phyloP scores from a whole-genome alignment of 805 yeast genomes.

The Cyberlindnera mrakii region DNA sequence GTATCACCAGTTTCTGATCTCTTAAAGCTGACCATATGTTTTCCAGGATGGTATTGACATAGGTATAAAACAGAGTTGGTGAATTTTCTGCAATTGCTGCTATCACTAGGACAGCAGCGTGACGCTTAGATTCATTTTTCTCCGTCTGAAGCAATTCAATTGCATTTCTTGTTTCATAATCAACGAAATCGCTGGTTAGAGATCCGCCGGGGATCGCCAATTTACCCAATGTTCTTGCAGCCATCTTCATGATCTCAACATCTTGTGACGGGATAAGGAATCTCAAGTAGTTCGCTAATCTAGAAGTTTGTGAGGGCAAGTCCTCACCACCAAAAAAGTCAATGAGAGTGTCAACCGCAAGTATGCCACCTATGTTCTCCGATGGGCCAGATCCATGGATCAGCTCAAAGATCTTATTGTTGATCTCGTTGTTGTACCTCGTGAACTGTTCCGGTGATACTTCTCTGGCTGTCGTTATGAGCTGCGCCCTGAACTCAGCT shows the following conservation, averaged over 20 bases:
- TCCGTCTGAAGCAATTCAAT: constrained; percentile 90
- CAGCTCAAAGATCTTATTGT: constrained; percentile 80
- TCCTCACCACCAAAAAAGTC: constrained; percentile 84
- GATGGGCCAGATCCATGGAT: constrained; percentile 66
- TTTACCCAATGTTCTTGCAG: constrained; percentile 83
- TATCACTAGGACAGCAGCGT: constrained; percentile 82
- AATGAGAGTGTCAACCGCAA: constrained; percentile 83
- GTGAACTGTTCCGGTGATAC: constrained; percentile 76
- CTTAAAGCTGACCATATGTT: constrained; percentile 84
- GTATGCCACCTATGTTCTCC: constrained; percentile 83
- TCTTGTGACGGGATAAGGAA: constrained; percentile 78
- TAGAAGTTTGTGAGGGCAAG: constrained; percentile 78
- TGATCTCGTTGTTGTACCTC: constrained; percentile 76
- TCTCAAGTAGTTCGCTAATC: constrained; percentile 85
- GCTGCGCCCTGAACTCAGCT: constrained; percentile 59
- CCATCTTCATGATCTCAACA: constrained; percentile 75
- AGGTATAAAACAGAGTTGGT: constrained; percentile 75
- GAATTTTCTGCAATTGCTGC: constrained; percentile 81
- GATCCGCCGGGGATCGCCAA: constrained; percentile 88
- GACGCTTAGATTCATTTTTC: constrained; percentile 78
- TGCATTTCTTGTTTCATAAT: constrained; percentile 82
- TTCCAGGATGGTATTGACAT: constrained; percentile 71
- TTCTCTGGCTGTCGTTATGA: constrained; percentile 73
- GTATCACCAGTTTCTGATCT: constrained; percentile 67
- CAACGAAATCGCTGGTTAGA: constrained; percentile 86